Conservation (phyloP, 2,329 filamentous ascomycete genomes). For the Dactylellina drechsleri region DNA sequence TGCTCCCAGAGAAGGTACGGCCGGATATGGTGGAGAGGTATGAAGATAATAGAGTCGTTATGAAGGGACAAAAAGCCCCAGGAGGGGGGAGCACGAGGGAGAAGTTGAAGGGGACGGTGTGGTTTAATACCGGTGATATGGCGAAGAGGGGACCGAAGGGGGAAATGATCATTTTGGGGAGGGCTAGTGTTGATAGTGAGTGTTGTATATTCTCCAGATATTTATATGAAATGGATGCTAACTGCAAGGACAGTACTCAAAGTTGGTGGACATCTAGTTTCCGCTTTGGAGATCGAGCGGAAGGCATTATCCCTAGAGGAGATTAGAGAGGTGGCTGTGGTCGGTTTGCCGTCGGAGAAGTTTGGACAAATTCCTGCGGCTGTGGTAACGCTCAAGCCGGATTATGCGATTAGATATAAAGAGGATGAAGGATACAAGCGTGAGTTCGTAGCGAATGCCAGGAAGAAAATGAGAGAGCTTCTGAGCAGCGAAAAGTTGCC, state of each 20-base stretch:
- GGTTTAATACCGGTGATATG: conserved; percentile 98
- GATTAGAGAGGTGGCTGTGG: conserved; percentile 84
- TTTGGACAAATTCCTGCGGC: conserved; percentile 33
- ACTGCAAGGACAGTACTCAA: conserved; percentile 67
- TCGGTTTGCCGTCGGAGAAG: conserved; percentile 66
- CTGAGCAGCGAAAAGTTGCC: conserved; percentile 96
- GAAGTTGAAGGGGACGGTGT: conserved; percentile 74
- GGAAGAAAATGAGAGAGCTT: conserved; percentile 62
- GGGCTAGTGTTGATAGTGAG: conserved; percentile 71
- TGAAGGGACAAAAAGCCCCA: neutral
- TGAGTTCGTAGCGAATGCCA: conserved; percentile 59
- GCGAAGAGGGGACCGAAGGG: conserved; percentile 66
- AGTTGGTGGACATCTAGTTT: conserved; percentile 81
- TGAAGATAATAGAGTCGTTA: conserved; percentile 22
- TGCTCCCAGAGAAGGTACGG: conserved; percentile 2
- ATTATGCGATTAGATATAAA: conserved; percentile 82
- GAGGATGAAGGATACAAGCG: conserved; percentile 57
- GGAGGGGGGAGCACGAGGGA: conserved; percentile 55
- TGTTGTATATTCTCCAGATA: no score
- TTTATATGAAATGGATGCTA: neutral
- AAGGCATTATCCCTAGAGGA: conserved; percentile 72
- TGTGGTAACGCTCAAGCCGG: conserved; percentile 71
- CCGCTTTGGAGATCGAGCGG: conserved; percentile 91
- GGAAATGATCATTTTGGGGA: conserved; percentile 76
- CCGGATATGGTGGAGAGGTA: neutral